Percentiles rank a stretch among this genome's conserved stretches.
phyloP scores from a whole-genome alignment of 805 yeast genomes.

The baker's yeast (Saccharomyces cerevisiae) region DNA sequence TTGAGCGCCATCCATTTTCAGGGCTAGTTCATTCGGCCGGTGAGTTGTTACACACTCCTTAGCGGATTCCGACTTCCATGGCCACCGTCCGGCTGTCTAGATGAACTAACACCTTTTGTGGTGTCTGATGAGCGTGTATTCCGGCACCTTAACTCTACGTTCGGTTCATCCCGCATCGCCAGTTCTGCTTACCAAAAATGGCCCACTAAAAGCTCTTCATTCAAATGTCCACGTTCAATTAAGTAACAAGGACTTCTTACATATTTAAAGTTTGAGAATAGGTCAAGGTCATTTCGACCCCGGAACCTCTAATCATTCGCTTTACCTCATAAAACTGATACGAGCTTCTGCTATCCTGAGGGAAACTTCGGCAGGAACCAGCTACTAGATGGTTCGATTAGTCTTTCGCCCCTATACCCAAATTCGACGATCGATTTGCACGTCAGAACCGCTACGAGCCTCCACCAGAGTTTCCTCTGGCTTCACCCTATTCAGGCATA shows the following conservation, averaged over 20 bases:
- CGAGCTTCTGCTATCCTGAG: constrained; percentile 38
- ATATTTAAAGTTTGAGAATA: constrained; percentile 38
- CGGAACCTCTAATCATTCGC: constrained; percentile 37
- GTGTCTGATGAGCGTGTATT: constrained; percentile 39
- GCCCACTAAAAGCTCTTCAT: constrained; percentile 40
- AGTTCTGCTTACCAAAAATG: constrained; percentile 41
- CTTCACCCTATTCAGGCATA: constrained; percentile 40
- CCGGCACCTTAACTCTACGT: constrained; percentile 36
- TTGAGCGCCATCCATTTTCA: constrained; percentile 37
- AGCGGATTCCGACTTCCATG: constrained; percentile 46
- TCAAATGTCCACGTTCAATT: constrained; percentile 36
- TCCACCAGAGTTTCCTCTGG: constrained; percentile 41
- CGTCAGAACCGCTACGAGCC: constrained; percentile 41
- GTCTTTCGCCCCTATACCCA: constrained; percentile 39
- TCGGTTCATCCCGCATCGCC: constrained; percentile 41
- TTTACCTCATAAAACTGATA: constrained; percentile 37
- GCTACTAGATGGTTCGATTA: constrained; percentile 39
- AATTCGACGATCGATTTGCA: constrained; percentile 39
- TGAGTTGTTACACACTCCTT: constrained; percentile 46
- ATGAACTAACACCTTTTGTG: constrained; percentile 39
- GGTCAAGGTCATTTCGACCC: constrained; percentile 35
- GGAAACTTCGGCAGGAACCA: constrained; percentile 40
- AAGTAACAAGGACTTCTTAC: constrained; percentile 37
- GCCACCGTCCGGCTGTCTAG: constrained; percentile 48
- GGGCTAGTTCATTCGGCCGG: constrained; percentile 44